Conservation (phyloP, 148 eudicot species). For the Persicaria maculosa region DNA sequence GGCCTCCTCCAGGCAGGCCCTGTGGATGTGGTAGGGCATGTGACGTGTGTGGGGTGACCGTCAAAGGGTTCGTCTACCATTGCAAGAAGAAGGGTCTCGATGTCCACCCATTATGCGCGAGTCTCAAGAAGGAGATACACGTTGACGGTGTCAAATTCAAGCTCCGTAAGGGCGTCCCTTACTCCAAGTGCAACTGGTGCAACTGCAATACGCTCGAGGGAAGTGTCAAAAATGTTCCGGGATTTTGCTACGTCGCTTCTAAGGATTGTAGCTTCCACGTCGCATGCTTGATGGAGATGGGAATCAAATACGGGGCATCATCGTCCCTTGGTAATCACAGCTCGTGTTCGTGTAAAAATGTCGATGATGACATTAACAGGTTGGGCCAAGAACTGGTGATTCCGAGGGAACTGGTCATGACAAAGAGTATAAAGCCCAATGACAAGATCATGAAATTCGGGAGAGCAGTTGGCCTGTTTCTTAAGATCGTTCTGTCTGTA, state of each 20-base stretch:
- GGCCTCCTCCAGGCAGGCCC: neutral
- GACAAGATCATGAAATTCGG: too few species aligned
- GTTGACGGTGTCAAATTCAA: slow-evolving; percentile 12
- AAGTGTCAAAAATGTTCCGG: neutral
- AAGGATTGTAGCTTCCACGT: too few species aligned
- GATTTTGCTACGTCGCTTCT: slow-evolving; percentile 12
- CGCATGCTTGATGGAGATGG: too few species aligned
- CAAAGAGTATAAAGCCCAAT: too few species aligned
- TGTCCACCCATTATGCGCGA: slow-evolving; percentile 16
- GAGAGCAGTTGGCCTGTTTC: too few species aligned
- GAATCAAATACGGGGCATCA: too few species aligned
- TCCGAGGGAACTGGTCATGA: too few species aligned
- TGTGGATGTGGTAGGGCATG: neutral
- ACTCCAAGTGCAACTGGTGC: slow-evolving; percentile 11
- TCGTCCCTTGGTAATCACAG: too few species aligned
- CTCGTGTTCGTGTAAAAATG: too few species aligned
- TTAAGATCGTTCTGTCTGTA: too few species aligned
- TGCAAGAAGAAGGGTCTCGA: slow-evolving; percentile 6
- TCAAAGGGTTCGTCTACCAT: slow-evolving; percentile 18
- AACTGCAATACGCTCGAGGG: neutral
- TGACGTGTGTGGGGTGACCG: slow-evolving; percentile 16
- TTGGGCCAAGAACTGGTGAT: too few species aligned
- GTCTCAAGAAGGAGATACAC: slow-evolving; percentile 7
- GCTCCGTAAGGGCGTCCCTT: neutral
- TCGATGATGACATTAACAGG: too few species aligned